Base-by-base conservation (phyloP, 139 green algal species). In the Chlorella sp. region DNA sequence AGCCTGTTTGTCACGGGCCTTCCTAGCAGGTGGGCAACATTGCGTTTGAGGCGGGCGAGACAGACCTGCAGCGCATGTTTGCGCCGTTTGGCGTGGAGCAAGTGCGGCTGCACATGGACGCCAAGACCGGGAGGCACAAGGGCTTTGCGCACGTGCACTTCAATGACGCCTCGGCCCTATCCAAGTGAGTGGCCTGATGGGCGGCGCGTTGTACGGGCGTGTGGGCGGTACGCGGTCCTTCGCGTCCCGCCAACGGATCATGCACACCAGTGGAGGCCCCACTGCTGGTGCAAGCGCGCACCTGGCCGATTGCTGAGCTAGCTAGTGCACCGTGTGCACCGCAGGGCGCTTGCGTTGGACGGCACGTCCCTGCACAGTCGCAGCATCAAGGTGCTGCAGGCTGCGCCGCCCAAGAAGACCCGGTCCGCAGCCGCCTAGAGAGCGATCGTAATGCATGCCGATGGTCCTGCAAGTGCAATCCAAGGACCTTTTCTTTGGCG, bases 81-180 rank as follows among this genome's bases (percentile, higher is more conserved):
- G 59, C 76, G 17, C 77, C 2, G 85, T 83, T 31, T 79, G 89
- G 42, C 69, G 29, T 2, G 24, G 31, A 30, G 51, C 5, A 29
- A 3, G 51, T 92, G 5, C 83, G 88, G 1, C 70, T 96, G 63
- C 91, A 96, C 80, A 96, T 82, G 2, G 90, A 97, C 79, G 87
- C 90, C 69, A 77, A 82, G 50, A 91, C 86, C 0, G 89, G 90
- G 30, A 75, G 67, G 36, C 86, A 81, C 68, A 93, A 91, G 73
- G 92, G 92, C 62, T 96, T 89, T 78, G 92, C 92, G 0, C 92
- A 97, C 82, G 84, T 96, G 49, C 92, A 96, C 80, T 97, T 97
- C 71, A 67, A 30, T 50, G 80, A 86, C 67, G 83, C 83, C 36
- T 64, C 71, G 4, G 77, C 78, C 3, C 59, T 93, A 22, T 80